A percentile compares a stretch with the other conserved stretches of the same genome.
phyloP scores from a whole-genome alignment of 805 yeast genomes.

The Candida montana region DNA sequence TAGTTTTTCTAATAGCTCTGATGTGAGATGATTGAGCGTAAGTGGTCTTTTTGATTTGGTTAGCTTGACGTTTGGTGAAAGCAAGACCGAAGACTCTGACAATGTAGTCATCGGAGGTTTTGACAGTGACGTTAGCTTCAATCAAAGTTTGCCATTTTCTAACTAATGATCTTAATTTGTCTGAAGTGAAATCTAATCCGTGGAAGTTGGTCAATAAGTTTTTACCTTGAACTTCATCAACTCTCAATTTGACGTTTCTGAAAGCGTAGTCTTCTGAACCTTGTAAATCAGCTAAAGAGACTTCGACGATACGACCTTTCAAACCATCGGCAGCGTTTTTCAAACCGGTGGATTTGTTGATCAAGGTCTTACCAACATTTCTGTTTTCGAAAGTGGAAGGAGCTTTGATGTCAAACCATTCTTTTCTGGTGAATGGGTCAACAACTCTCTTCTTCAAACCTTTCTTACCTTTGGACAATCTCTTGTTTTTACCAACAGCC shows the following conservation, averaged over 20 bases:
- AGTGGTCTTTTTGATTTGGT: slow-evolving; percentile 96
- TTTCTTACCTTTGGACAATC: slow-evolving; percentile 85
- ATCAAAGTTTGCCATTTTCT: slow-evolving; percentile 99
- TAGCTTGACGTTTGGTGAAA: slow-evolving; percentile 95
- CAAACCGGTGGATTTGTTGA: slow-evolving; percentile 97
- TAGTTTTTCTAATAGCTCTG: slow-evolving; percentile 96
- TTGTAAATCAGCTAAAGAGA: slow-evolving; percentile 94
- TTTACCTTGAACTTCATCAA: slow-evolving; percentile 98
- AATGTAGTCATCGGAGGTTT: slow-evolving; percentile 96
- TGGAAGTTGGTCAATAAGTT: slow-evolving; percentile 99
- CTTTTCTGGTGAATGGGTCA: slow-evolving; percentile 99
- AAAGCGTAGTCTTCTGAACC: slow-evolving; percentile 98
- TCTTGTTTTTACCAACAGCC: slow-evolving; percentile 86
- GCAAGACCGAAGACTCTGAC: slow-evolving; percentile 96
- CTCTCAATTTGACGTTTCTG: slow-evolving; percentile 97
- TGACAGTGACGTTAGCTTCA: slow-evolving; percentile 96
- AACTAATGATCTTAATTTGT: slow-evolving; percentile 94
- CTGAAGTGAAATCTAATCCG: slow-evolving; percentile 97
- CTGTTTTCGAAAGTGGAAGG: slow-evolving; percentile 98
- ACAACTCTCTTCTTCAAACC: slow-evolving; percentile 99
- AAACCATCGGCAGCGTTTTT: slow-evolving; percentile 97
- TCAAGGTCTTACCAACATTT: slow-evolving; percentile 97
- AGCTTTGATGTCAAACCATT: slow-evolving; percentile 98
- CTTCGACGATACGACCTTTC: slow-evolving; percentile 96
- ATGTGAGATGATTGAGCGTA: slow-evolving; percentile 97